A percentile compares a stretch with the other conserved stretches of the same genome.
Evolutionary conservation across 371 early-diverging fungal species (phyloP).

Genomic region (Apophysomyces ossiformis): DNA sequence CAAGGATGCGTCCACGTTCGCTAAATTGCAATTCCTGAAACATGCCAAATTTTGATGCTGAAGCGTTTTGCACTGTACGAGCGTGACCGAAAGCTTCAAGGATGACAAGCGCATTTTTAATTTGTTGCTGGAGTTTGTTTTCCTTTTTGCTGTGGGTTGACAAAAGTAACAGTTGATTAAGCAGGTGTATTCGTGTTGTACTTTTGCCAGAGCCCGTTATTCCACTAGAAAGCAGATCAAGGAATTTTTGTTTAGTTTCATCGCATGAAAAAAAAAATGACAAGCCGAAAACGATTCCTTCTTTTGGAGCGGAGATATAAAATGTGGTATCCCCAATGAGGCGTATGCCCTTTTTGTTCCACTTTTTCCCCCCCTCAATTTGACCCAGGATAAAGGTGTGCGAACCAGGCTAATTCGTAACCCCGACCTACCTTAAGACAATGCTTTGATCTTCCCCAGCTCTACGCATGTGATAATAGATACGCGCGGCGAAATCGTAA

Average conservation of each 20-base stretch:
- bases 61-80: slow-evolving; percentile 67
- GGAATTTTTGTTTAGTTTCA: background rate
- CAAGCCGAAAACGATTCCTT: background rate
- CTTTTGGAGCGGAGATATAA: slow-evolving; percentile 8
- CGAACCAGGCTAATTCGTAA: slow-evolving; percentile 8
- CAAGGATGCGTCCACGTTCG: slow-evolving; percentile 83
- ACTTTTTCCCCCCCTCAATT: slow-evolving; percentile 5
- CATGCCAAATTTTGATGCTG: slow-evolving; percentile 78
- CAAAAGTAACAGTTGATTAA: slow-evolving; percentile 71
- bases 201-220: slow-evolving; percentile 88
- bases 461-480: slow-evolving; percentile 78
- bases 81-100: slow-evolving; percentile 83
- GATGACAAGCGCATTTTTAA: slow-evolving; percentile 68
- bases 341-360: slow-evolving; percentile 1
- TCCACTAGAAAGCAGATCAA: slow-evolving; percentile 58
- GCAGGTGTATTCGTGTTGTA: slow-evolving; percentile 64
- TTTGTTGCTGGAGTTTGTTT: slow-evolving; percentile 70
- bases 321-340: background rate
- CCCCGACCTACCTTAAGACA: slow-evolving; percentile 62
- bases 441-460: slow-evolving; percentile 79
- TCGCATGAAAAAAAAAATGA: background rate
- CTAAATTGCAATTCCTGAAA: slow-evolving; percentile 90
- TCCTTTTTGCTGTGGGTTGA: slow-evolving; percentile 76
- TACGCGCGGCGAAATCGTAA: slow-evolving; percentile 59
- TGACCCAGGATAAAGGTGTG: slow-evolving; percentile 11